These are phyloP conservation scores for Malassezia equina DNA, from an alignment of 1,284 basidiomycete species.

Conservation along the genomic window DNA sequence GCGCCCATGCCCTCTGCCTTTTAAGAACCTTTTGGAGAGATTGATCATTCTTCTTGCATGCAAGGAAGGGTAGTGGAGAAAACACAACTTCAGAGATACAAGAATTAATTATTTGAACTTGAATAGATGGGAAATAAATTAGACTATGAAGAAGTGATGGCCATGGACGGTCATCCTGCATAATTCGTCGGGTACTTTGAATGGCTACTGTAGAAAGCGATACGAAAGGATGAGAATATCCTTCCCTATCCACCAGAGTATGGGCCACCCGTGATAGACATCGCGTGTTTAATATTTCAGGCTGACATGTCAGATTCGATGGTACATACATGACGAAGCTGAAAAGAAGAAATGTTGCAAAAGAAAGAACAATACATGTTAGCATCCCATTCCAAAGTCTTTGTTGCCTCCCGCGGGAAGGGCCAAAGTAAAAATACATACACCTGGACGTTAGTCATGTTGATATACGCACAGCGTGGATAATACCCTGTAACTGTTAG, in stretches of 20 bases:
- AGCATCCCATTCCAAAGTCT: background rate
- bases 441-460: background rate
- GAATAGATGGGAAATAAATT: background rate
- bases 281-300: background rate
- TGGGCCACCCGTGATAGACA: background rate
- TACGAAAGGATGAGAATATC: background rate
- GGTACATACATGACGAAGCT: slow-evolving; percentile 17
- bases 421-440: background rate
- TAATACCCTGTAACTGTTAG: slow-evolving; percentile 15
- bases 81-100: too few species aligned
- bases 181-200: too few species aligned
- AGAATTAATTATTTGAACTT: too few species aligned
- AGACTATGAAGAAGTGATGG: too few species aligned
- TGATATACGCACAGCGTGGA: slow-evolving; percentile 16
- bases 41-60: too few species aligned
- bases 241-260: background rate
- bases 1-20: background rate
- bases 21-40: background rate
- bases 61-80: too few species aligned
- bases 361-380: background rate
- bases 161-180: too few species aligned
- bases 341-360: background rate
- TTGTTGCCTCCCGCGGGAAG: background rate
- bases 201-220: background rate
- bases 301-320: background rate